A percentile compares a stretch with the other conserved stretches of the same genome.
phyloP scores from a whole-genome alignment of 2,329 filamentous ascomycete species.

The Fusarium goolgardi region DNA sequence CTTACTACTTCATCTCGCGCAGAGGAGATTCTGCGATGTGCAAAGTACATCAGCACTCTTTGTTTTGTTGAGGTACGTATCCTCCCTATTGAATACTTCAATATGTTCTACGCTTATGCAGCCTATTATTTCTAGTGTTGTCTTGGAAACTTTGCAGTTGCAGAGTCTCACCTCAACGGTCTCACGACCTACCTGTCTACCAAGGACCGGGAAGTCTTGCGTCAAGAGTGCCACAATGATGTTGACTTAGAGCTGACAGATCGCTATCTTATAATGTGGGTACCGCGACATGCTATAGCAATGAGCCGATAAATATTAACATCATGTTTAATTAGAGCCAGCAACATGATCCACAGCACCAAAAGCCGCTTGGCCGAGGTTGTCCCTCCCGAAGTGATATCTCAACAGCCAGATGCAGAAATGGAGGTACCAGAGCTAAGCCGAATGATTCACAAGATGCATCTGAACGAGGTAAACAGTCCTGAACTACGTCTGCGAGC shows the following conservation, averaged over 20 bases:
- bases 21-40: not conserved
- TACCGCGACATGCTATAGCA: fast-evolving
- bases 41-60: not conserved
- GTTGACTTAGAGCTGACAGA: not conserved
- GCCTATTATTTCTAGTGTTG: not conserved
- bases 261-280: not conserved
- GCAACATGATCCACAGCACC: not conserved
- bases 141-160: not conserved
- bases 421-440: not conserved
- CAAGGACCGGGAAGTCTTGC: not conserved
- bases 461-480: not conserved
- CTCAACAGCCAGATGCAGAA: not conserved
- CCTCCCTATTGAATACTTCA: fast-evolving
- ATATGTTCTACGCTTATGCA: not conserved
- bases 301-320: not conserved
- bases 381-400: not conserved
- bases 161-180: not conserved
- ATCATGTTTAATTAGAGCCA: not conserved
- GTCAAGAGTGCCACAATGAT: too few species aligned
- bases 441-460: not conserved
- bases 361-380: not conserved
- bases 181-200: not conserved
- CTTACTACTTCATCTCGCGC: not conserved
- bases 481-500: not conserved
- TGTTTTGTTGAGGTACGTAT: not conserved